Conservation (phyloP, 1,284 basidiomycete species). For the Moesziomyces parantarcticus region DNA sequence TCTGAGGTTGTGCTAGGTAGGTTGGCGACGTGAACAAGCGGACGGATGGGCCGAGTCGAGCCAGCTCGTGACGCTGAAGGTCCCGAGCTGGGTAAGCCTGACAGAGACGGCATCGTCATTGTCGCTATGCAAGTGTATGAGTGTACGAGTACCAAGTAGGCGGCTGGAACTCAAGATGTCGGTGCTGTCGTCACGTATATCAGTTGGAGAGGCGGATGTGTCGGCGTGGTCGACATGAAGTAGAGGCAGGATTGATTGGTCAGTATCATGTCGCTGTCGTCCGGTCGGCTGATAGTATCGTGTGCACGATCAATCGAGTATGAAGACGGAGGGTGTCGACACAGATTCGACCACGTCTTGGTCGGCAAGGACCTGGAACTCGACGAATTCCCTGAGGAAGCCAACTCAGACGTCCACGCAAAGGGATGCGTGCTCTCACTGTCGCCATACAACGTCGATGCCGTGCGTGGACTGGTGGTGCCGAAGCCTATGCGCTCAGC, state of each 20-base stretch:
- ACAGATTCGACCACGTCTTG: not conserved
- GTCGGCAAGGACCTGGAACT: too few relatives aligned
- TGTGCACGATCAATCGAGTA: not conserved
- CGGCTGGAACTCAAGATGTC: not conserved
- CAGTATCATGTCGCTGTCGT: not conserved
- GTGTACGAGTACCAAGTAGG: not conserved
- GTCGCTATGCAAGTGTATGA: not conserved
- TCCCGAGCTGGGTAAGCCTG: conserved; percentile 4
- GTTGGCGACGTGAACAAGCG: conserved; percentile 68
- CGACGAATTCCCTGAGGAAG: too few relatives aligned
- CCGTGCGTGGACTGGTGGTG: too few relatives aligned
- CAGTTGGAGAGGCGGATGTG: not conserved
- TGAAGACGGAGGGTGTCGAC: not conserved
- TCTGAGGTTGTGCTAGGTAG: conserved; percentile 85
- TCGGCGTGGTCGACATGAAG: not conserved
- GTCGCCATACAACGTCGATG: too few relatives aligned
- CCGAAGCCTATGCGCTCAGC: too few relatives aligned
- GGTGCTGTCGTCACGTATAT: not conserved
- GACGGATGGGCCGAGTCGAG: conserved; percentile 16
- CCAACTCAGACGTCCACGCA: too few relatives aligned
- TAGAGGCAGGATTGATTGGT: not conserved
- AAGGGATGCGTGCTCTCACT: too few relatives aligned
- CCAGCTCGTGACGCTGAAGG: conserved; percentile 14
- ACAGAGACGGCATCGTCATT: conserved; percentile 27
- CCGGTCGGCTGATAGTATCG: not conserved